phyloP scores from a whole-genome alignment of 2,329 filamentous ascomycete species.

The Didymella segeticola region DNA sequence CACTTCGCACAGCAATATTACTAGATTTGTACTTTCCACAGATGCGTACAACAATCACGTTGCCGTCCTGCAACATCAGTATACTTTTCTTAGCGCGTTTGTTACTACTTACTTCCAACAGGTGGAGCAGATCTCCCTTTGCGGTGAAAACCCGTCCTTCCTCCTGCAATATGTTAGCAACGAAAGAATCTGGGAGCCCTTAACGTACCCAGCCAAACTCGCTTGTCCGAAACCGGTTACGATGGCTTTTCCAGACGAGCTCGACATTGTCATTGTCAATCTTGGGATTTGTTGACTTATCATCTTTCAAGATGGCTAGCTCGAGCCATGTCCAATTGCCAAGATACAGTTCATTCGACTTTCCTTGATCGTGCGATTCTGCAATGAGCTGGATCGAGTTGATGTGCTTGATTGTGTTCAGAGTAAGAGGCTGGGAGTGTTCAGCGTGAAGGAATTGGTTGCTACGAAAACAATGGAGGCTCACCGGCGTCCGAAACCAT shows the following conservation, averaged over 20 bases:
- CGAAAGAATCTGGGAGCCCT: neutral
- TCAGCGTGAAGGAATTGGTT: too few species aligned
- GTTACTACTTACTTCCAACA: neutral
- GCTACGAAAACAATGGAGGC: too few species aligned
- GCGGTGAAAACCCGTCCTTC: neutral
- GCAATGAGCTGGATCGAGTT: neutral
- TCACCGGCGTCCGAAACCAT: constrained; percentile 1
- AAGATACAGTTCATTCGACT: neutral
- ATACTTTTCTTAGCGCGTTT: neutral
- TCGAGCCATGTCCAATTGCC: constrained; percentile 5
- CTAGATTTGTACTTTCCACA: neutral
- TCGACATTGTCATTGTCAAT: neutral
- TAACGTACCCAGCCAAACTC: neutral
- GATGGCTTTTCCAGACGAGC: constrained; percentile 1
- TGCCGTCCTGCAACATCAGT: neutral
- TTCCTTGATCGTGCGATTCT: neutral
- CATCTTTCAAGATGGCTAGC: neutral
- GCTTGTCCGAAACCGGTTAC: neutral
- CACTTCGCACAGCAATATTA: neutral
- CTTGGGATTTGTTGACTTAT: neutral
- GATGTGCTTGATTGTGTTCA: neutral
- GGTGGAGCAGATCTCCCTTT: neutral
- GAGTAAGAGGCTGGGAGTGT: neutral
- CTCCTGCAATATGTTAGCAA: neutral
- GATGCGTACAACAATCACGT: neutral